Base-by-base conservation (phyloP, 2,329 filamentous ascomycete genomes). In the Penicillium hordei region DNA sequence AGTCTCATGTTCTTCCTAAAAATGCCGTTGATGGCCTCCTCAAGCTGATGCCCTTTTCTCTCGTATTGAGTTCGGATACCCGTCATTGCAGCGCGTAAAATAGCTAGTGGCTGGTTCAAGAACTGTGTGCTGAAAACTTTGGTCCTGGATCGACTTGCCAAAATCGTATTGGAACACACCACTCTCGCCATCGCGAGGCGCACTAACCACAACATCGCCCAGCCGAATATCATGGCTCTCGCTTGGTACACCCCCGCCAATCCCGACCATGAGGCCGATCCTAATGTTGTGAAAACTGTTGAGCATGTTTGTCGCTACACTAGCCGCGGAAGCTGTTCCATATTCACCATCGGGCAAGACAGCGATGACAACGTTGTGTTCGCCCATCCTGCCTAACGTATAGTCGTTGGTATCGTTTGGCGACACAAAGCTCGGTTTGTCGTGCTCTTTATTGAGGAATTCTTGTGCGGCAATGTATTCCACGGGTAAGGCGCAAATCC, bases 231-330 rank as follows among this genome's bases (percentile, higher is more conserved):
- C 69, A 17, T 36, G 34, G 6, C 4, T 36, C 4, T n/a, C 34
- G 7, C 34, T 36, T 36, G 68, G 69, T 27, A 54, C 65, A 13
- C 68, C 70, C n/a, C 73, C 73, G 1, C 72, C 78, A 44, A 80
- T 76, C 21, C 34, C 34, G 7, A 36, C 34, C 34, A 36, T 36
- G 3, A 36, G 34, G 7, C 34, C 34, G 6, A 36, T n/a, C 17
- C 34, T 36, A 7, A 36, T 9, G 34, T n/a, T 36, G 34, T 9
- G 15, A 8, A 36, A 36, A 8, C 6, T 36, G 5, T 2, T 36
- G 7, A 36, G 34, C 34, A 36, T 36, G 8, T 36, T 36, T 1
- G 17, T 36, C 2, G 34, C 34, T 36, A 36, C 17, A n/a, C 4
- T n/a, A 0, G 34, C 34, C 0, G 34, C 17, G 17, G 34, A 36